Conservation (phyloP, 73 alveolate genomes). For the Paramecium sonneborni region DNA sequence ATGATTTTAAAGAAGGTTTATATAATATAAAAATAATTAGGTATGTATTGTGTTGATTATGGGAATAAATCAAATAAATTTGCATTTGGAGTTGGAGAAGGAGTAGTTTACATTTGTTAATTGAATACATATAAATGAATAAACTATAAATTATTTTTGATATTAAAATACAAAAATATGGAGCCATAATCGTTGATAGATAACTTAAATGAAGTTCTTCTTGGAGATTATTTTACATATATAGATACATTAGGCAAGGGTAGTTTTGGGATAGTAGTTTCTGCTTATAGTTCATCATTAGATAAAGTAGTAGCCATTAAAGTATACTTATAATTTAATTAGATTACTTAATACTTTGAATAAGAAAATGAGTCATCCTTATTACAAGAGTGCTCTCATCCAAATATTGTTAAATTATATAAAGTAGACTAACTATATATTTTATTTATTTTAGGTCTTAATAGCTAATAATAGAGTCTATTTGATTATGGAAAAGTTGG, state of each 20-base stretch:
- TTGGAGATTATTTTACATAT: background rate
- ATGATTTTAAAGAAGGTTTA: constrained; percentile 67
- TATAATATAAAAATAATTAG: background rate
- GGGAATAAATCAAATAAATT: constrained; percentile 79
- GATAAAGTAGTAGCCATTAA: background rate
- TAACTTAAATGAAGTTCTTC: background rate
- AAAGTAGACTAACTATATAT: background rate
- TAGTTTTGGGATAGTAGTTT: background rate
- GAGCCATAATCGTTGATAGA: background rate
- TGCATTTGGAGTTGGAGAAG: constrained; percentile 90
- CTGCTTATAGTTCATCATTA: background rate
- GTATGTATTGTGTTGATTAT: constrained; percentile 75
- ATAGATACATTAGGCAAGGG: background rate
- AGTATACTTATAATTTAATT: background rate
- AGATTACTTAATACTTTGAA: background rate
- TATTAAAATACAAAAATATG: background rate
- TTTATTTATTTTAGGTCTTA: background rate
- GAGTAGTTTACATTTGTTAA: constrained; percentile 70
- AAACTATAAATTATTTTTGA: background rate
- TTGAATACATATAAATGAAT: background rate
- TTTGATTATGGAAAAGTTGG: background rate
- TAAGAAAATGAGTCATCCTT: background rate
- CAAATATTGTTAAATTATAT: constrained; percentile 13
- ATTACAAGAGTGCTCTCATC: background rate
- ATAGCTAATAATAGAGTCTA: background rate